Base-by-base conservation (phyloP, 225 moss, liverwort and hornwort species). In the Pleurozium schreberi region DNA sequence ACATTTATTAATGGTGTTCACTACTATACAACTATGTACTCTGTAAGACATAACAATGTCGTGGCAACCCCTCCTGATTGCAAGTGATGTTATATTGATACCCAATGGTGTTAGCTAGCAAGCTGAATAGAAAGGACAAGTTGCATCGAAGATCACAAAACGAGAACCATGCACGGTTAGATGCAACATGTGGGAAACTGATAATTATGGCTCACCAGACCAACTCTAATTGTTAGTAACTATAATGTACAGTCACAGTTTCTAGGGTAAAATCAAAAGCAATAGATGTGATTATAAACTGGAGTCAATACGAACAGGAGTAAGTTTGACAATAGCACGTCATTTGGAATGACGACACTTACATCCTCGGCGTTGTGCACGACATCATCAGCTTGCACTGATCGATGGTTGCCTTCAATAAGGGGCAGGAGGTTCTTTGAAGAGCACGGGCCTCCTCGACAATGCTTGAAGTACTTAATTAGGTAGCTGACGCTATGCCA, bases 11-110 rank as follows among this genome's bases (percentile, higher is more conserved):
- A 88, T 88, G 84, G 78, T 84, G 74, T 88, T 90, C 77, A 60
- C 62, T 93, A 88, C 81, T 93, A 65, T 93, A 93, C 93, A 94
- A 89, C 89, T 88, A 88, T 68, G 18, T 25, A 90, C 85, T 69
- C 71, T 80, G 18, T 21, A 69, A 52, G 79, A 82, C 82, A 76
- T 66, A 75, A 64, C 45, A 74, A 90, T 88, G 82, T 81, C 85
- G 47, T 67, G 65, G 47, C n/a, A 91, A 22, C 71, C 71, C 74
- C 86, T 88, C 86, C 67, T 80, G 30, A 58, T 42, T 88, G 88
- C 87, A 89, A 80, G 76, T 86, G 68, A 30, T 68, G 60, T 45
- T 53, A 67, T 68, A 85, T 67, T 77, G 53, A 84, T 86, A 88
- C 89, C 88, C 80, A 85, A 84, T 83, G 74, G 80, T 70, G 88